Evolutionary conservation across 225 moss, liverwort and hornwort genomes (phyloP).

Genomic region (Straminergon stramineum): DNA sequence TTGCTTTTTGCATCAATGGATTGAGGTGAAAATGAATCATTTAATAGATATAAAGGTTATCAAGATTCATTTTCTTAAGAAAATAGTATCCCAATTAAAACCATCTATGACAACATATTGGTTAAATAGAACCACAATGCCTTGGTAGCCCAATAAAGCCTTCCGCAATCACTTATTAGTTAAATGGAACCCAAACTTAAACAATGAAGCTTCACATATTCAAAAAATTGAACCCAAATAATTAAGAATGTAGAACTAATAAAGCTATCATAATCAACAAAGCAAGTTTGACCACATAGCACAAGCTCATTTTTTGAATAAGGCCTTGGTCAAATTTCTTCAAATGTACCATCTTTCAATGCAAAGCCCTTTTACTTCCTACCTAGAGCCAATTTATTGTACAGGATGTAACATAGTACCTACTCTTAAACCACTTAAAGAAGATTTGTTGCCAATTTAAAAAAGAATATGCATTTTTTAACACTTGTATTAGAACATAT

Average conservation of each 20-base stretch:
- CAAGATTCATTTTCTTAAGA: not conserved
- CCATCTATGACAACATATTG: not conserved
- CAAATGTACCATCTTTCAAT: not conserved
- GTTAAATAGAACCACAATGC: not conserved
- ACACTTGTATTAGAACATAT: not conserved
- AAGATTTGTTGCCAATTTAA: too few species aligned
- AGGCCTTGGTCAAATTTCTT: not conserved
- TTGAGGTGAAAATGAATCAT: not conserved
- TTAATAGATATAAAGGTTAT: not conserved
- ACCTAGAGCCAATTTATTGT: not conserved
- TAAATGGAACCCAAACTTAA: not conserved
- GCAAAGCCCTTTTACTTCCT: not conserved
- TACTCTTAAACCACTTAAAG: not conserved
- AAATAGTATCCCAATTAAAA: not conserved
- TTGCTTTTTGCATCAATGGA: not conserved
- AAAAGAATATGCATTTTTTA: not conserved
- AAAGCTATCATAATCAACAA: not conserved
- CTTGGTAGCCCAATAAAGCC: not conserved
- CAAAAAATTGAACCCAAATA: not conserved
- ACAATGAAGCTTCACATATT: not conserved
- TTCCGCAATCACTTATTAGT: not conserved
- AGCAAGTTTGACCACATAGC: not conserved
- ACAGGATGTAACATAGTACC: not conserved
- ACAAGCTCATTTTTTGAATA: accelerated
- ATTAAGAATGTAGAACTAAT: not conserved